phyloP scores from a whole-genome alignment of 2,329 filamentous ascomycete species.

The Cladosporium colombiae region DNA sequence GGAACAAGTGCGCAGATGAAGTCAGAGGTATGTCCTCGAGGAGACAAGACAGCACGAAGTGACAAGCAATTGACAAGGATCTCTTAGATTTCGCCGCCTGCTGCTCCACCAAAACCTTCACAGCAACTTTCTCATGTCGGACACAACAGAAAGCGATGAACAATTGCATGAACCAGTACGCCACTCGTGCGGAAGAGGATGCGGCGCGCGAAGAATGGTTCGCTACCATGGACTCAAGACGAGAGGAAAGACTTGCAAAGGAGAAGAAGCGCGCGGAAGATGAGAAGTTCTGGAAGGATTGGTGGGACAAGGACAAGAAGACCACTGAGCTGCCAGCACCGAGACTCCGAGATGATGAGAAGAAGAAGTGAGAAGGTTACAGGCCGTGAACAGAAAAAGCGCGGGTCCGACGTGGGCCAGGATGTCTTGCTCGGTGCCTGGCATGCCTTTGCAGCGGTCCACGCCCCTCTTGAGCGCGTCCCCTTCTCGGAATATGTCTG shows the following conservation, averaged over 20 bases:
- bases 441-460: neutral
- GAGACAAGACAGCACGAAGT: neutral
- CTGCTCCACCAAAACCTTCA: slow-evolving; percentile 81
- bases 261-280: slow-evolving; percentile 45
- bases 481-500: neutral
- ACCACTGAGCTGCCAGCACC: slow-evolving; percentile 24
- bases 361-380: slow-evolving; percentile 16
- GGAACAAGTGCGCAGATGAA: slow-evolving; percentile 67
- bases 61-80: neutral
- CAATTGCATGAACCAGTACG: slow-evolving; percentile 83
- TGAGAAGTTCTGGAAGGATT: slow-evolving; percentile 52
- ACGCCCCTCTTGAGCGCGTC: neutral
- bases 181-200: slow-evolving; percentile 82
- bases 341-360: neutral
- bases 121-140: slow-evolving; percentile 83
- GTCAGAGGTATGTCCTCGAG: slow-evolving; percentile 44
- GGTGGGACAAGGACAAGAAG: slow-evolving; percentile 48
- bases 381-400: neutral
- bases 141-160: slow-evolving; percentile 84
- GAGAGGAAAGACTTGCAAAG: slow-evolving; percentile 63
- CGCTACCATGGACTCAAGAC: slow-evolving; percentile 69
- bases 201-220: slow-evolving; percentile 94
- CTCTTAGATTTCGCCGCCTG: slow-evolving; percentile 82
- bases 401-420: no score
- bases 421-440: neutral